Evolutionary conservation across 164 flowering plant species (phyloP), one percentile per base, ranked within the genome.

Genomic region (Piper longum): DNA sequence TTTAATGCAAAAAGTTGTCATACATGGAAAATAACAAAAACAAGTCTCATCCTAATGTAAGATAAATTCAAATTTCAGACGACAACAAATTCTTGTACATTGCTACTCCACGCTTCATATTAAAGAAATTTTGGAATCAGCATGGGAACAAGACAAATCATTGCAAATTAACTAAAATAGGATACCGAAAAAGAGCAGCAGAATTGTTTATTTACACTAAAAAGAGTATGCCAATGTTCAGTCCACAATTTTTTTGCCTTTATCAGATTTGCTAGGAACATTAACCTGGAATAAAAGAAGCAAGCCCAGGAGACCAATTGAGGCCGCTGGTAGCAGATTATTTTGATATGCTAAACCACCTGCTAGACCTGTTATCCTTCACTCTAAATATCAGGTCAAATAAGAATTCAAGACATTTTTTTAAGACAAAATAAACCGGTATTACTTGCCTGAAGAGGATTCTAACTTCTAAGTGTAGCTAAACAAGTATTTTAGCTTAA

Each of bases 301-400:
- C 57, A 91, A 73, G 55, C 96, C 98, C 67, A 89, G 82, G 19
- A 91, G 85, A 60, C 98, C 98, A 70, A 82, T 68, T 54, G 96
- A 92, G 36, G 76, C 87, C 56, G 92, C 96, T 63, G 91, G 79
- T 60, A 83, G 52, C n/a, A 86, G 68, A 80, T 91, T 91, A 64
- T 89, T 75, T 60, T 80, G 66, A 70, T 89, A 91, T 64, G 75
- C 85, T 65, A 87, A 75, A 9, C 84, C 95, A 70, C 96, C 95
- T 55, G 95, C 78, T 59, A 80, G 54, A 69, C 98, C 98, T 91
- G 83, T 76, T 77, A 60, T 4, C 16, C 16, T 59, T 59, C 3
- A 43, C 12, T 14, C 9, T 19, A 6, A 19, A 41, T n/a, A 61
- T 60, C 3, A 43, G 19, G 43, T 16, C 45, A 6, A 19, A 41